Conservation (phyloP, 2,329 filamentous ascomycete genomes). For the Claviceps quebecensis region DNA sequence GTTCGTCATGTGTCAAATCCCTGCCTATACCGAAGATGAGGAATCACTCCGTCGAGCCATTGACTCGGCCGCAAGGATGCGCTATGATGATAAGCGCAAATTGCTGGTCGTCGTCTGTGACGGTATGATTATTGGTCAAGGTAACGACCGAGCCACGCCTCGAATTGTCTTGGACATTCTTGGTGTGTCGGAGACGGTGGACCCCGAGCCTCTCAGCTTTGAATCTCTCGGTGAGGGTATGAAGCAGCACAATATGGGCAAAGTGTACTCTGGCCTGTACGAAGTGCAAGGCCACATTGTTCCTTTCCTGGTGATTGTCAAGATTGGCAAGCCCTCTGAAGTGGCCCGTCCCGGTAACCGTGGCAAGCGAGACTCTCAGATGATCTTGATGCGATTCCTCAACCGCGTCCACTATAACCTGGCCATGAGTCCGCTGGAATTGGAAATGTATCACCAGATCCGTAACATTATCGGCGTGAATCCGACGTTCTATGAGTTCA, state of each 20-base stretch:
- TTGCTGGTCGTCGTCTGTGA: conserved; percentile 85
- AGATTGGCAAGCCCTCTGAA: conserved; percentile 95
- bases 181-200: conserved; percentile 82
- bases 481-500: conserved; percentile 94
- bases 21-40: conserved; percentile 95
- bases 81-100: conserved; percentile 97
- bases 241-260: conserved; percentile 99
- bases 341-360: conserved; percentile 90
- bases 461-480: conserved; percentile 98
- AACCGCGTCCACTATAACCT: conserved; percentile 98
- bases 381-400: conserved; percentile 96
- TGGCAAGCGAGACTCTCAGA: conserved; percentile 98
- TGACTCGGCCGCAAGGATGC: conserved; percentile 88
- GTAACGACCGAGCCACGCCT: conserved; percentile 90
- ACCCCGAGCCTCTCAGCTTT: conserved; percentile 92
- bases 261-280: conserved; percentile 94
- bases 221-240: conserved; percentile 89
- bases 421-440: conserved; percentile 87
- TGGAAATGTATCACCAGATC: conserved; percentile 98
- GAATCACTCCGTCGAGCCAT: conserved; percentile 94
- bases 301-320: conserved; percentile 91
- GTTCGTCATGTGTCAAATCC: conserved; percentile 95
- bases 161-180: conserved; percentile 95
- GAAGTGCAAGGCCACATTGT: conserved; percentile 97
- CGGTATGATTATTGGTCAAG: conserved; percentile 98